phyloP scores from a whole-genome alignment of 1,284 basidiomycete species.

The Apiotrichum domesticum region DNA sequence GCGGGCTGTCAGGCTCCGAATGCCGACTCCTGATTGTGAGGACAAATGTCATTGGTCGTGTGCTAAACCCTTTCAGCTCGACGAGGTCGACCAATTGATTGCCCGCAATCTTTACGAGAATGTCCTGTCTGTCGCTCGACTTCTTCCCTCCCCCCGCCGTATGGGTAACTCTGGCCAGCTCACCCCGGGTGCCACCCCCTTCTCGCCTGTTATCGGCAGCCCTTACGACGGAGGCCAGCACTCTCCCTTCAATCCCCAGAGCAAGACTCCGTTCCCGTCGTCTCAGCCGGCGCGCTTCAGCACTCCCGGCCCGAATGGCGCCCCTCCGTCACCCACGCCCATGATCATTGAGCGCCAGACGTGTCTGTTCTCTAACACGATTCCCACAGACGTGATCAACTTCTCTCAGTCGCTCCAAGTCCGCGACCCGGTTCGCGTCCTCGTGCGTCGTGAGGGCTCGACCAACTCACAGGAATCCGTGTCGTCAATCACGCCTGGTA shows the following conservation, averaged over 20 bases:
- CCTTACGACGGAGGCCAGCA: slow-evolving; percentile 44
- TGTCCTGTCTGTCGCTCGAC: slow-evolving; percentile 83
- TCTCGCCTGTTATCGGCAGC: slow-evolving; percentile 40
- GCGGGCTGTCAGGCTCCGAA: slow-evolving; percentile 62
- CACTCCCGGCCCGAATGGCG: slow-evolving; percentile 18
- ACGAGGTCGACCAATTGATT: slow-evolving; percentile 96
- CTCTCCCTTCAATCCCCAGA: slow-evolving; percentile 53
- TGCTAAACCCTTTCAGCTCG: slow-evolving; percentile 51
- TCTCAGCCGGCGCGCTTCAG: slow-evolving; percentile 48
- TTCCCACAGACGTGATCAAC: slow-evolving; percentile 51
- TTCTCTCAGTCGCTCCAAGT: slow-evolving; percentile 58
- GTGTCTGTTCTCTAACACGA: slow-evolving; percentile 74
- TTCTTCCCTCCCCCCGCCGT: slow-evolving; percentile 76
- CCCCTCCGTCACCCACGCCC: slow-evolving; percentile 10
- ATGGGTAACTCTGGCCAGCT: slow-evolving; percentile 42
- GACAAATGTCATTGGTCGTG: neutral
- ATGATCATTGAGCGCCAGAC: slow-evolving; percentile 71
- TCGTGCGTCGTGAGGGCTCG: slow-evolving; percentile 84
- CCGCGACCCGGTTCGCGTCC: slow-evolving; percentile 87
- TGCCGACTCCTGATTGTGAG: slow-evolving; percentile 74
- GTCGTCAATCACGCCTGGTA: slow-evolving; percentile 50
- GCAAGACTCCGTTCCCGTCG: slow-evolving; percentile 46
- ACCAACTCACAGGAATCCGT: slow-evolving; percentile 51
- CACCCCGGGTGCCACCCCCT: slow-evolving; percentile 29
- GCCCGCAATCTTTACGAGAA: slow-evolving; percentile 89